These are phyloP conservation scores for Collybia sp. DNA, from an alignment of 768 basidiomycete genomes.

Conservation along the genomic window DNA sequence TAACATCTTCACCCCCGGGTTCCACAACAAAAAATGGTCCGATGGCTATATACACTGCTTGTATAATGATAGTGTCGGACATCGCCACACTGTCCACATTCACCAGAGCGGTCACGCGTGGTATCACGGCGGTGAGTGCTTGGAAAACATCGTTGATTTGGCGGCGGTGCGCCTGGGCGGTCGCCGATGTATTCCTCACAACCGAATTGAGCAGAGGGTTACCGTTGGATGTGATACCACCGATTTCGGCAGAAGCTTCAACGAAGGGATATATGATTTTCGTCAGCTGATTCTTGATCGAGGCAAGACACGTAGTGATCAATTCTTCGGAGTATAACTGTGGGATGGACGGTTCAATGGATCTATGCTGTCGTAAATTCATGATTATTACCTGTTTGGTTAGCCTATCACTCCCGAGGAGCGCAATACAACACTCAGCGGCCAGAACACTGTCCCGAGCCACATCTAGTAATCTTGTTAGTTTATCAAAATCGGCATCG, in stretches of 20 bases:
- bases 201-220: slow-evolving; percentile 52
- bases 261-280: slow-evolving; percentile 84
- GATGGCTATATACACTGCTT: slow-evolving; percentile 89
- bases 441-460: slow-evolving; percentile 75
- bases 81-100: slow-evolving; percentile 69
- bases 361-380: background rate
- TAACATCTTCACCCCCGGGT: slow-evolving; percentile 46
- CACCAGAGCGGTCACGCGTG: slow-evolving; percentile 71
- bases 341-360: background rate
- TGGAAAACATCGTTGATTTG: slow-evolving; percentile 69
- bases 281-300: slow-evolving; percentile 77
- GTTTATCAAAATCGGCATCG: slow-evolving; percentile 43
- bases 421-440: slow-evolving; percentile 76
- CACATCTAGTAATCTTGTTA: slow-evolving; percentile 50
- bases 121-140: slow-evolving; percentile 64
- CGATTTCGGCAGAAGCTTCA: slow-evolving; percentile 51
- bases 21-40: slow-evolving; percentile 94
- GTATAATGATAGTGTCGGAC: slow-evolving; percentile 90
- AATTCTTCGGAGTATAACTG: slow-evolving; percentile 94
- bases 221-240: slow-evolving; percentile 26
- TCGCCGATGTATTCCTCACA: slow-evolving; percentile 33
- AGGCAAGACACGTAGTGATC: slow-evolving; percentile 70
- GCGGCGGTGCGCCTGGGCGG: slow-evolving; percentile 32
- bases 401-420: slow-evolving; percentile 74
- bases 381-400: slow-evolving; percentile 73